A percentile compares a stretch with the other conserved stretches of the same genome.
phyloP scores from a whole-genome alignment of 331 rosid genomes.

The Malus hybrid region DNA sequence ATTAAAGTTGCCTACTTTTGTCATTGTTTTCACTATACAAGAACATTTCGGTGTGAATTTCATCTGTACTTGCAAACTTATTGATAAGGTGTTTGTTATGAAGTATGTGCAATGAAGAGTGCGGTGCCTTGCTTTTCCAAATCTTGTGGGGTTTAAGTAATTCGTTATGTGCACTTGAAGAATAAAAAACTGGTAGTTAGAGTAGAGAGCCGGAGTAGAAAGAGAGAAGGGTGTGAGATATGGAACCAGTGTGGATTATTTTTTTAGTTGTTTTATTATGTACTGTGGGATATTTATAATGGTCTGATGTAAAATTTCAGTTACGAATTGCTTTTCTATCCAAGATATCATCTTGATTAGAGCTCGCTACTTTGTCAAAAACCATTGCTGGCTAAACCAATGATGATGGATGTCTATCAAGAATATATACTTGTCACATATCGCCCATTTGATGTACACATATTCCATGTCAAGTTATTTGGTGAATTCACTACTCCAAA shows the following conservation, averaged over 20 bases:
- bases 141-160: too few species aligned
- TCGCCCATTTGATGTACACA: slow-evolving; percentile 92
- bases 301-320: slow-evolving; percentile 33
- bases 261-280: neutral
- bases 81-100: too few species aligned
- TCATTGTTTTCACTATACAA: too few species aligned
- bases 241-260: neutral
- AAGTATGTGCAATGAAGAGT: too few species aligned
- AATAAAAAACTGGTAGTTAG: neutral
- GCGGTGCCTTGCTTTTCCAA: too few species aligned
- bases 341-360: slow-evolving; percentile 98
- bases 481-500: slow-evolving; percentile 85
- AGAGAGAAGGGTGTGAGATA: too few species aligned
- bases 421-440: slow-evolving; percentile 81
- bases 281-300: neutral
- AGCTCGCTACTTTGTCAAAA: slow-evolving; percentile 92
- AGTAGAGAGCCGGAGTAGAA: too few species aligned
- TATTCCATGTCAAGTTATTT: slow-evolving; percentile 63
- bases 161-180: too few species aligned
- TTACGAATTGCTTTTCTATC: slow-evolving; percentile 92
- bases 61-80: too few species aligned
- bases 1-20: too few species aligned
- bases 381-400: slow-evolving; percentile 79
- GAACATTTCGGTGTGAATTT: too few species aligned
- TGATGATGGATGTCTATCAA: slow-evolving; percentile 96